Percentiles rank a stretch among this genome's conserved stretches.
These are phyloP conservation scores for Babesia gibsoni DNA, from an alignment of 169 alveolate species.

Conservation along the genomic window DNA sequence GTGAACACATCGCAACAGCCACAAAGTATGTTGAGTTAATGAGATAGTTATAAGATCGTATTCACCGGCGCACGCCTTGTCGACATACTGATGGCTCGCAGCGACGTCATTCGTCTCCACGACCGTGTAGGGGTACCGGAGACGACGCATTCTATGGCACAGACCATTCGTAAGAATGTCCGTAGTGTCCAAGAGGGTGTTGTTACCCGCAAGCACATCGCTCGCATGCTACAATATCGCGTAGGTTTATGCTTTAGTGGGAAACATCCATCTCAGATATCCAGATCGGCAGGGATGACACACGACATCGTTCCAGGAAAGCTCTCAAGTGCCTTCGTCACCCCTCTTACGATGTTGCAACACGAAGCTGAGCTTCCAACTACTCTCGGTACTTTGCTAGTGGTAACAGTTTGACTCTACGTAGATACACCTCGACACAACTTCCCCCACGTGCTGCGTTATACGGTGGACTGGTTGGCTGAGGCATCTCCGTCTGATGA, in stretches of 20 bases:
- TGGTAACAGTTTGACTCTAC: not conserved
- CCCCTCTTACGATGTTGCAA: slow-evolving; percentile 77
- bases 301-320: slow-evolving; percentile 3
- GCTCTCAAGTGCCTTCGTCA: slow-evolving; percentile 67
- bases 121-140: slow-evolving; percentile 79
- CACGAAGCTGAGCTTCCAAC: slow-evolving; percentile 76
- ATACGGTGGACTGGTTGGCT: slow-evolving; percentile 74
- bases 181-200: slow-evolving; percentile 66
- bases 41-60: too few relatives aligned
- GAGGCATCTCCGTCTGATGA: slow-evolving; percentile 61
- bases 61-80: too few relatives aligned
- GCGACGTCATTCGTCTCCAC: slow-evolving; percentile 70
- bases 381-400: slow-evolving; percentile 48
- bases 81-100: not conserved
- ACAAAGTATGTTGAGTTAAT: slow-evolving; percentile 52
- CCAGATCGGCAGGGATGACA: slow-evolving; percentile 37
- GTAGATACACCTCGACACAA: slow-evolving; percentile 65
- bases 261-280: slow-evolving; percentile 38
- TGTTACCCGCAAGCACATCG: slow-evolving; percentile 74
- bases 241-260: slow-evolving; percentile 28
- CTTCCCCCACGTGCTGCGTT: slow-evolving; percentile 77
- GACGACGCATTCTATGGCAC: slow-evolving; percentile 75
- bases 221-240: slow-evolving; percentile 69
- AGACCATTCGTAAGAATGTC: slow-evolving; percentile 69
- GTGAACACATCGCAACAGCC: slow-evolving; percentile 47